These are phyloP conservation scores for Fragaria iinumae DNA, from an alignment of 306 rosid genomes.

Conservation along the genomic window DNA sequence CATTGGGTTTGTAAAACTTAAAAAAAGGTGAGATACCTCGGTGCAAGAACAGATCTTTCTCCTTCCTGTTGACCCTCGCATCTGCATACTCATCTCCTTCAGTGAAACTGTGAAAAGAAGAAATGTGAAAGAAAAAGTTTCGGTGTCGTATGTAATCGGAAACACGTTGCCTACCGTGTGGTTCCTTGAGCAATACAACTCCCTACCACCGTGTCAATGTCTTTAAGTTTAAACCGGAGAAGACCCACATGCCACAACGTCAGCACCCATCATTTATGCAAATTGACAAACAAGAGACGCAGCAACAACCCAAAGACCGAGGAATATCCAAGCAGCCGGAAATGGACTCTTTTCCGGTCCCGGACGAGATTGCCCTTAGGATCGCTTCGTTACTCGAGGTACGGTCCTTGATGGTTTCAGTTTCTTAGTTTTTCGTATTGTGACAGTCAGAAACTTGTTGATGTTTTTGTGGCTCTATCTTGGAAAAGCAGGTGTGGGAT, in stretches of 20 bases:
- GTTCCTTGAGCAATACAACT: neutral
- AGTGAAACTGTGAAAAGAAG: neutral
- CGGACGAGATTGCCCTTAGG: slow-evolving; percentile 60
- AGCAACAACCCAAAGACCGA: neutral
- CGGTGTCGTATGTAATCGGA: neutral
- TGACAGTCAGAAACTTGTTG: neutral
- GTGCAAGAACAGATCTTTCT: too few species aligned
- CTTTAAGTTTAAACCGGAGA: neutral
- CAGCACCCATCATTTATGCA: neutral
- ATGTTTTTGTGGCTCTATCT: neutral
- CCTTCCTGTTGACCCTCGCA: too few species aligned
- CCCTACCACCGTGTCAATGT: neutral
- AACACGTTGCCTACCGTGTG: neutral
- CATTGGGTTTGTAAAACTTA: too few species aligned
- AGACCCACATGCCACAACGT: neutral
- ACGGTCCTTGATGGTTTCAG: neutral
- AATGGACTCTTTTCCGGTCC: slow-evolving; percentile 33
- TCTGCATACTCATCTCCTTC: neutral
- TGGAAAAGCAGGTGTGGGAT: slow-evolving; percentile 56
- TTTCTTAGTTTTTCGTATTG: neutral
- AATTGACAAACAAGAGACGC: neutral
- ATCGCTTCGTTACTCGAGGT: slow-evolving; percentile 71
- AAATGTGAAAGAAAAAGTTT: neutral
- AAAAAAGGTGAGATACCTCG: too few species aligned
- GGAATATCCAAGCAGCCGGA: neutral